Evolutionary conservation across 345 rosid genomes (phyloP), one percentile per base, ranked within the genome.

Genomic region (Eucalyptus lansdowneana): DNA sequence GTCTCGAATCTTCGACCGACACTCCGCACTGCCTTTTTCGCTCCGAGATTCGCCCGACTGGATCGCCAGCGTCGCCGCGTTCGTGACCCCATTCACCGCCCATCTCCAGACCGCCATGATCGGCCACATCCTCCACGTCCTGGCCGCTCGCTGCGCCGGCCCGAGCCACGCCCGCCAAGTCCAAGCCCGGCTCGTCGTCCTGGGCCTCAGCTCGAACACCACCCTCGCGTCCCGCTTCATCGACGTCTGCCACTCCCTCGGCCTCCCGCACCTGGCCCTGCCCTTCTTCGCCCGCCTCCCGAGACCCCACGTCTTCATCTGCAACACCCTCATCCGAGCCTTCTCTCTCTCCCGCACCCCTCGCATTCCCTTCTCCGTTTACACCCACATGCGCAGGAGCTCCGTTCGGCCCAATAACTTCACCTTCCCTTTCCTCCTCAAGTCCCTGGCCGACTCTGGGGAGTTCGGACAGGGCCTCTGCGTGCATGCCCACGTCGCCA

Each of bases 381-480:
- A 94, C 34, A 24, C 91, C 37, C 89, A 87, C 87, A 95, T 94
- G 95, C 93, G n/a, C 86, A 37, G 21, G 11, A 50, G 47, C 86
- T 90, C 92, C 24, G 85, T 93, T 88, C 87, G 50, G 24, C 93
- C 95, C 80, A 94, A 94, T 53, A 92, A 91, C 86, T 93, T 90
- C 90, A 94, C 96, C 47, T 95, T 94, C 86, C 95, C 96, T 89
- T 91, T 94, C 87, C 93, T 94, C 44, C 93, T 94, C 22, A 95
- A 94, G 93, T 93, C 95, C 42, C 87, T 93, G 53, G 90, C 97
- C 1, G 94, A 94, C 88, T 92, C 89, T 34, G 89, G 87, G 81
- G 89, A 91, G 65, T 88, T 92, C 69, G 87, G 51, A 13, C 89
- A 65, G 34, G 95, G 94, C n/a, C 91, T 88, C 86, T 89, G 86